These are phyloP conservation scores for Ustilago crameri DNA, from an alignment of 1,284 basidiomycete genomes.

Conservation along the genomic window DNA sequence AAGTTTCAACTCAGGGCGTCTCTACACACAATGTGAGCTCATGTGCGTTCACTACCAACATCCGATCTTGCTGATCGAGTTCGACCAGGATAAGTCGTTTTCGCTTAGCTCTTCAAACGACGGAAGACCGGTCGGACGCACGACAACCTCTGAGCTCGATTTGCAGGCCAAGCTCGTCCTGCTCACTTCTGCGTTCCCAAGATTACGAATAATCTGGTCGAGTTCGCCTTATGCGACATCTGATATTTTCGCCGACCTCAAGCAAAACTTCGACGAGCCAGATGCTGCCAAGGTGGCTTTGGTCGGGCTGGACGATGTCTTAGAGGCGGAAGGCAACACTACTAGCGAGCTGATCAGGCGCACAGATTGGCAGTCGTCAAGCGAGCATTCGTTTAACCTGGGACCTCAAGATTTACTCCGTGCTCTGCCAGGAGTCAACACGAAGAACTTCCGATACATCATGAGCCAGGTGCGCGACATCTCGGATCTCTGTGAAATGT, in stretches of 20 bases:
- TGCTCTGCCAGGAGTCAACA: conserved; percentile 76
- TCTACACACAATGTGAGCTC: conserved; percentile 97
- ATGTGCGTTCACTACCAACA: conserved; percentile 97
- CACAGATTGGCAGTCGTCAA: conserved; percentile 15
- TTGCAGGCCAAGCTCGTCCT: conserved; percentile 91
- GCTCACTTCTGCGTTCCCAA: conserved; percentile 87
- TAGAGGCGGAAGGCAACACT: conserved; percentile 19
- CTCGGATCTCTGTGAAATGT: conserved; percentile 79
- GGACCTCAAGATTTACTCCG: conserved; percentile 70
- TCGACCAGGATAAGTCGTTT: conserved; percentile 96
- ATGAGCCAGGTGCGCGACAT: conserved; percentile 83
- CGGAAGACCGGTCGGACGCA: conserved; percentile 7
- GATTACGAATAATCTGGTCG: conserved; percentile 94
- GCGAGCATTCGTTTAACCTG: conserved; percentile 52
- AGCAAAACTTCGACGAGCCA: conserved; percentile 84
- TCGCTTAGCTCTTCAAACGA: conserved; percentile 71
- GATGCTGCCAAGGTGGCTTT: conserved; percentile 82
- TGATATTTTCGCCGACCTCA: conserved; percentile 92
- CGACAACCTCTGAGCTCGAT: conserved; percentile 68
- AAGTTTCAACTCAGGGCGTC: conserved; percentile 89
- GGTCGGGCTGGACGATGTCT: conserved; percentile 49
- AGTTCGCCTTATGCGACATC: conserved; percentile 92
- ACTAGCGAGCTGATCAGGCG: conserved; percentile 12
- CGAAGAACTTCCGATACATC: conserved; percentile 86
- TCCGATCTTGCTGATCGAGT: conserved; percentile 95